Base-by-base conservation (phyloP, 257 asterid genomes). In the Buddleja alternifolia region DNA sequence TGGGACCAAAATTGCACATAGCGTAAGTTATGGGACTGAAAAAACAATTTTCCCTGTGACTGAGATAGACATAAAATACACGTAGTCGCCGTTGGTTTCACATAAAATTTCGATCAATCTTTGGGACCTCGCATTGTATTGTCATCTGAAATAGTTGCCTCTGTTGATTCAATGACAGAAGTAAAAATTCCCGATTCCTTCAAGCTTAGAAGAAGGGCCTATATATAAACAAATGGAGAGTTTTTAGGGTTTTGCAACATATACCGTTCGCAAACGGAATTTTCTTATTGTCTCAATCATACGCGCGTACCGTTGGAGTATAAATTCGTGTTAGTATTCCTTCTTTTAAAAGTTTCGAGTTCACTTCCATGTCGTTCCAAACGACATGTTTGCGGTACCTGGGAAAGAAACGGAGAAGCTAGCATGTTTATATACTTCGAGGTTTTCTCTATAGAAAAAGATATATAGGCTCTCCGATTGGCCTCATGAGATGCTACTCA, bases 301-400 rank as follows among this genome's bases (percentile, higher is more conserved):
- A n/a, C 34, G 24, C 8, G 59, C 46, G 12, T 65, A 81, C 86
- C 86, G 52, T 76, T 12, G 89, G 86, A 46, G 80, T 56, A 37
- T 81, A 61, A 32, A 84, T 74, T 44, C 82, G 79, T 1, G 75
- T 71, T 12, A 81, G 25, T 62, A 84, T 25, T 42, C 86, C 83
- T 39, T 15, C 51, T 19, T 48, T 79, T 20, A 78, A 41, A 51
- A 84, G 84, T 32, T 78, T 74, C 34, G 14, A n/a, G 10, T 46
- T 76, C 15, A 64, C 29, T 53, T 56, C 74, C 71, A 39, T 61
- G 4, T 81, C 80, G 0, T 73, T 53, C 89, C 86, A 84, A 4
- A 81, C 85, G 11, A 84, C 81, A 23, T 74, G 83, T 8, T 81
- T 66, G 2, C 56, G 78, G 54, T 84, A 78, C 88, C 88, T 80